Percentiles rank a stretch among this genome's conserved stretches.
These are phyloP conservation scores for Saccharomycopsis sp. DNA, from an alignment of 805 yeast genomes.

Conservation along the genomic window DNA sequence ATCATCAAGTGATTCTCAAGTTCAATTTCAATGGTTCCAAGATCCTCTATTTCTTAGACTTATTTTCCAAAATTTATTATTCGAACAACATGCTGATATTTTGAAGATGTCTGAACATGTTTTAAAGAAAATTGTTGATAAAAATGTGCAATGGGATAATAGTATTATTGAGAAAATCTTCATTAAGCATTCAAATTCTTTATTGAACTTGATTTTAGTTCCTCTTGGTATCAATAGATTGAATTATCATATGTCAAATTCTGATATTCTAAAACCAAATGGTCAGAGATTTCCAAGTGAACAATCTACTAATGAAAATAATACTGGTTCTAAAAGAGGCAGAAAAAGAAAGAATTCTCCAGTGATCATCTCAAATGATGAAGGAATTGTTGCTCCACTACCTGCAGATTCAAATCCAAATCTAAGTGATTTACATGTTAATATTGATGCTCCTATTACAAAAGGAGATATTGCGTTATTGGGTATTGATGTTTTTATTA, in stretches of 20 bases:
- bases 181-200: constrained; percentile 45
- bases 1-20: constrained; percentile 25
- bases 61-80: constrained; percentile 73
- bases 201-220: constrained; percentile 66
- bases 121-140: constrained; percentile 44
- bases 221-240: constrained; percentile 92
- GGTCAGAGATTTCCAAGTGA: constrained; percentile 32
- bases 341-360: constrained; percentile 36
- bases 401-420: constrained; percentile 31
- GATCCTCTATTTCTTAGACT: constrained; percentile 64
- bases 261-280: constrained; percentile 70
- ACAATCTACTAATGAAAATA: constrained; percentile 15
- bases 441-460: constrained; percentile 88
- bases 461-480: constrained; percentile 85
- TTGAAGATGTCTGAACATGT: constrained; percentile 51
- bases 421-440: constrained; percentile 52
- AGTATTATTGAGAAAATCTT: constrained; percentile 35
- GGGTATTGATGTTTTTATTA: constrained; percentile 61
- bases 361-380: constrained; percentile 11
- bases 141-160: constrained; percentile 26
- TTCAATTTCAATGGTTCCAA: constrained; percentile 53
- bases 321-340: constrained; percentile 26
- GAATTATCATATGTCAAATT: constrained; percentile 72
- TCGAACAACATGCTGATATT: constrained; percentile 79
- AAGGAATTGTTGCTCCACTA: background rate